Percentiles rank a stretch among this genome's conserved stretches.
Evolutionary conservation across 108 stramenopile genomes (phyloP).

Genomic region (Chaetoceros muelleri): DNA sequence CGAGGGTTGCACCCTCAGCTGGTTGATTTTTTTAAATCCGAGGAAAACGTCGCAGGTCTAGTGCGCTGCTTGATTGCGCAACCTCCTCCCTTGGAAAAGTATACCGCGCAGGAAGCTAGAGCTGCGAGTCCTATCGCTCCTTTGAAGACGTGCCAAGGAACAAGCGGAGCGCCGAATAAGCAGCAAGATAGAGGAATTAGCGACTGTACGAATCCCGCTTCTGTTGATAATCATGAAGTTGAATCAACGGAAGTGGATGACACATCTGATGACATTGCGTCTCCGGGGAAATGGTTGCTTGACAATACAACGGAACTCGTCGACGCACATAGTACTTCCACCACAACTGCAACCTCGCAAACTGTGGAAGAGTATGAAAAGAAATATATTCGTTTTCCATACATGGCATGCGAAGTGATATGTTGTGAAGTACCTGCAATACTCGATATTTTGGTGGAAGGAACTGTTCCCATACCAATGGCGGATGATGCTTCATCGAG

Average conservation of each 20-base stretch:
- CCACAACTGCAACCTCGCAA: neutral
- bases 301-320: neutral
- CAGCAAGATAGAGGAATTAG: too few relatives aligned
- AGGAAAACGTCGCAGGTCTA: constrained; percentile 61
- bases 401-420: constrained; percentile 94
- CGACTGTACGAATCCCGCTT: neutral
- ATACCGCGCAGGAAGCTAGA: neutral
- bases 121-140: neutral
- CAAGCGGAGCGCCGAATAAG: neutral
- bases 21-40: constrained; percentile 73
- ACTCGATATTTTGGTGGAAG: constrained; percentile 66
- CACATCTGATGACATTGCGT: neutral
- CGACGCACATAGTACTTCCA: neutral
- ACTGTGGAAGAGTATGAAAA: constrained; percentile 28
- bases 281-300: constrained; percentile 8
- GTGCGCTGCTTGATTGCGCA: constrained; percentile 43
- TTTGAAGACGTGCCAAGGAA: neutral
- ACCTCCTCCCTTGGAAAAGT: neutral
- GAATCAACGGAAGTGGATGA: neutral
- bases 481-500: neutral
- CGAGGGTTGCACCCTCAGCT: constrained; percentile 76
- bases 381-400: constrained; percentile 69
- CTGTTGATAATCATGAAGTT: constrained; percentile 2
- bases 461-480: constrained; percentile 25
- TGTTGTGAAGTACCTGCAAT: constrained; percentile 86